Evolutionary conservation across 192 early-diverging fungal genomes (phyloP).

Genomic region (Coemansia sp.): DNA sequence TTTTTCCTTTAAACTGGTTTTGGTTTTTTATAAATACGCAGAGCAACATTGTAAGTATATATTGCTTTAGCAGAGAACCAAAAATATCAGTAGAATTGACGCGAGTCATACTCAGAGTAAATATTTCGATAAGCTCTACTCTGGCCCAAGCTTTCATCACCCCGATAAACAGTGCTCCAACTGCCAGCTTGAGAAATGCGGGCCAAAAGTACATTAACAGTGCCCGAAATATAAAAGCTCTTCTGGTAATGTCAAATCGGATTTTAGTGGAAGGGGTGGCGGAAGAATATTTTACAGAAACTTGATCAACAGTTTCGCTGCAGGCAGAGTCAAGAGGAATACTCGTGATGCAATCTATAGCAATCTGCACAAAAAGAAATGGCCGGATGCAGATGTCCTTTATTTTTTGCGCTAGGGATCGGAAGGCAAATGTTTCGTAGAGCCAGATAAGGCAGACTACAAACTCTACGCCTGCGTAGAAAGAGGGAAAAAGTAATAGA

Average conservation of each 20-base stretch:
- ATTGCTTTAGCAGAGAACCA: neutral
- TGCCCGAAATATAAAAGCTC: conserved; percentile 9
- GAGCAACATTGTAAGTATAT: conserved; percentile 7
- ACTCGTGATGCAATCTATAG: neutral
- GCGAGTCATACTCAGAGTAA: neutral
- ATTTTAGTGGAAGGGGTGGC: neutral
- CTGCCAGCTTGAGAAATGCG: neutral
- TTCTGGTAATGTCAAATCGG: neutral
- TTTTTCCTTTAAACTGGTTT: neutral
- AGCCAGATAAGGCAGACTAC: neutral
- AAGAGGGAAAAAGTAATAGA: neutral
- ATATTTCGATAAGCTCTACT: conserved; percentile 12
- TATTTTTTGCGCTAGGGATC: neutral
- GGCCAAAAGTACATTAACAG: conserved; percentile 5
- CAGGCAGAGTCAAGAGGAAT: neutral
- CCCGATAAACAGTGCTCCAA: conserved; percentile 14
- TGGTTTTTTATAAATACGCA: conserved; percentile 5
- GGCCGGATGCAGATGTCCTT: neutral
- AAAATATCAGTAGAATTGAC: neutral
- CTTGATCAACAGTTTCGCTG: neutral
- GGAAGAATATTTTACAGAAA: neutral
- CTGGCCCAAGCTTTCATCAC: conserved; percentile 11
- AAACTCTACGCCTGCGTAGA: neutral
- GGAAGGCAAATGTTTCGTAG: neutral
- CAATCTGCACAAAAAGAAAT: neutral